A percentile compares a stretch with the other conserved stretches of the same genome.
These are phyloP conservation scores for Metschnikowia matae DNA, from an alignment of 805 yeast genomes.

Conservation along the genomic window DNA sequence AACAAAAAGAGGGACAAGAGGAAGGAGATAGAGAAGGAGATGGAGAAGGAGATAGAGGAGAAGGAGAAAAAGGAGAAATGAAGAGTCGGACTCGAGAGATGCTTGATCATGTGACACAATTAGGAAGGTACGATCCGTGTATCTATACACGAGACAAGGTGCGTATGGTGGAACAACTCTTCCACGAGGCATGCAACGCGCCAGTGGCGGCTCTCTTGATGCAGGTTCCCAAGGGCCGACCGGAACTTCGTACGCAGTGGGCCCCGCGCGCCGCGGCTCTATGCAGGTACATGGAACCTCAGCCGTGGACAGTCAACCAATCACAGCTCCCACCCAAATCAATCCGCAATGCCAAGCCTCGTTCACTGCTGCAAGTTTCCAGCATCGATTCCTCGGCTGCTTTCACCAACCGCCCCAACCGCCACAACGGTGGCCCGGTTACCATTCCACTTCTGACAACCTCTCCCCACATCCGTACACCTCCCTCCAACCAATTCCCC, in stretches of 20 bases:
- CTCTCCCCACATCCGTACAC: not conserved
- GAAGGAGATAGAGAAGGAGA: too few relatives aligned
- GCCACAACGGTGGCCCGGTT: not conserved
- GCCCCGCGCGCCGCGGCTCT: not conserved
- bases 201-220: conserved; percentile 66
- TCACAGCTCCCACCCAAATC: conserved; percentile 25
- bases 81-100: conserved; percentile 28
- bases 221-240: conserved; percentile 74
- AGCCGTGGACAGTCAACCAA: conserved; percentile 43
- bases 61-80: too few relatives aligned
- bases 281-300: conserved; percentile 25
- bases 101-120: conserved; percentile 57
- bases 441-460: not conserved
- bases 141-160: conserved; percentile 84
- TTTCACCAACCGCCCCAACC: not conserved
- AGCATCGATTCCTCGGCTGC: conserved; percentile 12
- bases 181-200: conserved; percentile 40
- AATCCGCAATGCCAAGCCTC: conserved; percentile 26
- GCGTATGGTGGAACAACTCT: conserved; percentile 61
- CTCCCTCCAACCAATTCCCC: conserved; percentile 14
- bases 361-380: conserved; percentile 11
- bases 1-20: too few relatives aligned
- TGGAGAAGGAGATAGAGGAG: too few relatives aligned
- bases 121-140: conserved; percentile 68
- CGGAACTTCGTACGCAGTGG: conserved; percentile 21